Conservation (phyloP, 108 stramenopile species). For the Cyclostephanos invisitatus region DNA sequence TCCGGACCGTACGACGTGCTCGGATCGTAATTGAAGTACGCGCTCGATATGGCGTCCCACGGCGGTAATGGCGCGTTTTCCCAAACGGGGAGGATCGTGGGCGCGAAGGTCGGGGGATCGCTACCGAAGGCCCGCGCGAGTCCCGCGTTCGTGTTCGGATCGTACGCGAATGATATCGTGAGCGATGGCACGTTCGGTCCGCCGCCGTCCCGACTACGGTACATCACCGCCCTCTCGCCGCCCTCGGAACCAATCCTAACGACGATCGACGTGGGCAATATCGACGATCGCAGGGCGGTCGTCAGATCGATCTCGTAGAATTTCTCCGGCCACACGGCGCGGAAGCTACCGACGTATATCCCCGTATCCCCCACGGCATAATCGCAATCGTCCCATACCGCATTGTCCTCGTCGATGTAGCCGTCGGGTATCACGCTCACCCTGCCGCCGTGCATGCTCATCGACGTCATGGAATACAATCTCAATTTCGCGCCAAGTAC, state of each 20-base stretch:
- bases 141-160: constrained; percentile 6
- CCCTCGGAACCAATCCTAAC: constrained; percentile 28
- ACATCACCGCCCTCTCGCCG: constrained; percentile 25
- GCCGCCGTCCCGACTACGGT: constrained; percentile 22
- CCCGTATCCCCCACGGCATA: constrained; percentile 3
- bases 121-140: constrained; percentile 29
- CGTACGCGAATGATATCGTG: constrained; percentile 27
- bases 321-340: constrained; percentile 7
- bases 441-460: constrained; percentile 11
- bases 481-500: constrained; percentile 9
- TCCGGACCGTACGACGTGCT: constrained; percentile 19
- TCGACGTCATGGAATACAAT: constrained; percentile 25
- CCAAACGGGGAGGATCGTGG: constrained; percentile 31
- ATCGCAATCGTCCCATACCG: constrained; percentile 10
- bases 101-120: constrained; percentile 21
- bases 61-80: constrained; percentile 14
- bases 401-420: constrained; percentile 10
- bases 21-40: constrained; percentile 46
- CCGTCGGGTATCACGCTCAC: constrained; percentile 13
- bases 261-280: constrained; percentile 10
- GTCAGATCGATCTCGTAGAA: constrained; percentile 13
- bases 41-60: neutral
- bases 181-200: constrained; percentile 21
- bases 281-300: constrained; percentile 2
- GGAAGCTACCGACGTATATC: constrained; percentile 3